Evolutionary conservation across 768 basidiomycete genomes (phyloP).

Genomic region (Sutorius australiensis): DNA sequence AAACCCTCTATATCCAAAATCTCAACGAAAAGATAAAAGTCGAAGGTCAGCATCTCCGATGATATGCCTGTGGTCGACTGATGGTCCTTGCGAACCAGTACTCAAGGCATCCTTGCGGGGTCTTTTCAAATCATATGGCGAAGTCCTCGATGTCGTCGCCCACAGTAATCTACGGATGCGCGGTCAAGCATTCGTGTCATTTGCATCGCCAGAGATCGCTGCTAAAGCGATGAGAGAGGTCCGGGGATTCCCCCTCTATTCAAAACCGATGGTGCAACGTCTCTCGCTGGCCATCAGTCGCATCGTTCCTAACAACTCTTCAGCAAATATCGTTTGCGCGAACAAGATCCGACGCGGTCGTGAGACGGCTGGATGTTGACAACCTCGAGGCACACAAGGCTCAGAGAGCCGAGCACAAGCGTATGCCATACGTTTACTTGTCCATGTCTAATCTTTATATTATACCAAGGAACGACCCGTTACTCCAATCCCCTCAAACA

Average conservation of each 20-base stretch:
- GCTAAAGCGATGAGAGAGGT: constrained; percentile 90
- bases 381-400: constrained; percentile 74
- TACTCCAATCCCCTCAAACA: constrained; percentile 87
- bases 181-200: constrained; percentile 97
- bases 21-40: constrained; percentile 92
- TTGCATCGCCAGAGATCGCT: constrained; percentile 77
- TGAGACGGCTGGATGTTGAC: constrained; percentile 66
- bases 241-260: constrained; percentile 89
- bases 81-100: constrained; percentile 43
- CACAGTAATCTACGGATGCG: constrained; percentile 95
- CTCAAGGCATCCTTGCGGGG: constrained; percentile 84
- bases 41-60: constrained; percentile 44
- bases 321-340: constrained; percentile 95
- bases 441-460: not conserved
- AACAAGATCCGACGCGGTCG: constrained; percentile 86
- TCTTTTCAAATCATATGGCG: constrained; percentile 91
- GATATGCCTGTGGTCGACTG: constrained; percentile 5
- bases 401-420: constrained; percentile 75
- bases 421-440: constrained; percentile 40
- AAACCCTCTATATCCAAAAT: constrained; percentile 95
- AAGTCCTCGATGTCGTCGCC: constrained; percentile 92
- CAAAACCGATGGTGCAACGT: constrained; percentile 84
- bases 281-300: not conserved
- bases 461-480: constrained; percentile 62
- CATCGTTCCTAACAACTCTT: not conserved